Conservation (phyloP, 1,284 basidiomycete species). For the Apiotrichum veenhuisii region DNA sequence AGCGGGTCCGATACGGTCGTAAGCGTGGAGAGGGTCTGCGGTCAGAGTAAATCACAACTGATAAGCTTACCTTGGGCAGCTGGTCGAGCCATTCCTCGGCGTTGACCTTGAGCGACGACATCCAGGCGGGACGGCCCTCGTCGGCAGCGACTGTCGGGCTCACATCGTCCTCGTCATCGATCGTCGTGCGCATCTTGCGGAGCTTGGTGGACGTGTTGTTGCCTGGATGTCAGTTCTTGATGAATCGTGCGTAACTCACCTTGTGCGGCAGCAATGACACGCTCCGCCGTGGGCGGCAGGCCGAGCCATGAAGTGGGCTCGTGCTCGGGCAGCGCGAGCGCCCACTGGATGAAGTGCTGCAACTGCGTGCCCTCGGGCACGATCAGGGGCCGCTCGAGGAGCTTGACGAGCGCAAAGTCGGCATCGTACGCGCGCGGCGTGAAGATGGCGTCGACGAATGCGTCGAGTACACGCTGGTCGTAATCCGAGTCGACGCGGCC, state of each 20-base stretch:
- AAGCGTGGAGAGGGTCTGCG: slow-evolving; percentile 22
- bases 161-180: slow-evolving; percentile 80
- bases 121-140: slow-evolving; percentile 83
- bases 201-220: slow-evolving; percentile 76
- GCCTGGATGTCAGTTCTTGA: slow-evolving; percentile 53
- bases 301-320: slow-evolving; percentile 91
- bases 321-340: slow-evolving; percentile 75
- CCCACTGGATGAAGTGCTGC: slow-evolving; percentile 84
- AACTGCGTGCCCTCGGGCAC: slow-evolving; percentile 88
- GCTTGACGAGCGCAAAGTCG: slow-evolving; percentile 73
- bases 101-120: slow-evolving; percentile 73
- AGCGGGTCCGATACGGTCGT: slow-evolving; percentile 61
- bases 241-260: slow-evolving; percentile 54
- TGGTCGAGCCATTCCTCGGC: slow-evolving; percentile 75
- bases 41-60: background rate
- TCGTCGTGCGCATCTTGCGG: slow-evolving; percentile 83
- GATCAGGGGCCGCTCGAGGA: slow-evolving; percentile 59
- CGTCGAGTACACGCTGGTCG: slow-evolving; percentile 83
- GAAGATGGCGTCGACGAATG: slow-evolving; percentile 86
- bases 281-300: slow-evolving; percentile 82
- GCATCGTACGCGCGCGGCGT: slow-evolving; percentile 82
- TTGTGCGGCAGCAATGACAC: slow-evolving; percentile 83
- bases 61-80: slow-evolving; percentile 64
- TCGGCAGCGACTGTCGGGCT: slow-evolving; percentile 56
- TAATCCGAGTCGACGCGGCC: slow-evolving; percentile 90